phyloP scores from a whole-genome alignment of 2,329 filamentous ascomycete species.

The Dichotomopilus funicola region DNA sequence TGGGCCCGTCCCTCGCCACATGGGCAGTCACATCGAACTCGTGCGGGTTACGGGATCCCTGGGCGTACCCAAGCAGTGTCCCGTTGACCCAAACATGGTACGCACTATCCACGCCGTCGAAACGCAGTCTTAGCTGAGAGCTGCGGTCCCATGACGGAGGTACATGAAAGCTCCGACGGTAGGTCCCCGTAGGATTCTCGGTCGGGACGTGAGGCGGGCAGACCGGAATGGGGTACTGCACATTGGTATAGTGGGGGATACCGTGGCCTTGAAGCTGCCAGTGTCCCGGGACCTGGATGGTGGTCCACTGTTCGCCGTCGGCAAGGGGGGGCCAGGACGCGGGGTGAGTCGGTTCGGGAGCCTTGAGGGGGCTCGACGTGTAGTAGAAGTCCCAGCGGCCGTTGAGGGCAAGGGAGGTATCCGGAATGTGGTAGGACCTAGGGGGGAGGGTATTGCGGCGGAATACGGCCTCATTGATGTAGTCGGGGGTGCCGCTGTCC shows the following conservation, averaged over 20 bases:
- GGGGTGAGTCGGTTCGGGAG: conserved; percentile 33
- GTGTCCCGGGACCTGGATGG: conserved; percentile 56
- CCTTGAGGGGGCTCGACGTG: conserved; percentile 38
- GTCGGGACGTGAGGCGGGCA: conserved; percentile 56
- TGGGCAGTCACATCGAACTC: conserved; percentile 60
- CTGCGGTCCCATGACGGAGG: conserved; percentile 40
- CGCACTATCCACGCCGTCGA: conserved; percentile 66
- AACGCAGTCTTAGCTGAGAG: conserved; percentile 54
- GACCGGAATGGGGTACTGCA: conserved; percentile 59
- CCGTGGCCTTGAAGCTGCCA: conserved; percentile 68
- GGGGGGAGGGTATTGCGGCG: conserved; percentile 47
- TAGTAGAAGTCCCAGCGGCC: conserved; percentile 53
- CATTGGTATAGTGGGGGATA: conserved; percentile 62
- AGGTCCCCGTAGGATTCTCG: conserved; percentile 60
- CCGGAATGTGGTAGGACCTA: conserved; percentile 47
- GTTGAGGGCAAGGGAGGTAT: conserved; percentile 45
- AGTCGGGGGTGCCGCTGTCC: conserved; percentile 38
- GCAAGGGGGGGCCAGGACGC: background rate
- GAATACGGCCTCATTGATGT: conserved; percentile 45
- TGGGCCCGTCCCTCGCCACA: conserved; percentile 36
- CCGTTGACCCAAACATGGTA: conserved; percentile 67
- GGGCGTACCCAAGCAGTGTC: conserved; percentile 56
- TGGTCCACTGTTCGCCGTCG: conserved; percentile 33
- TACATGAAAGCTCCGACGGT: conserved; percentile 49
- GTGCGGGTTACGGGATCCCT: conserved; percentile 60